phyloP scores from a whole-genome alignment of 2,329 filamentous ascomycete genomes.

The Botrytis hyacinthi region DNA sequence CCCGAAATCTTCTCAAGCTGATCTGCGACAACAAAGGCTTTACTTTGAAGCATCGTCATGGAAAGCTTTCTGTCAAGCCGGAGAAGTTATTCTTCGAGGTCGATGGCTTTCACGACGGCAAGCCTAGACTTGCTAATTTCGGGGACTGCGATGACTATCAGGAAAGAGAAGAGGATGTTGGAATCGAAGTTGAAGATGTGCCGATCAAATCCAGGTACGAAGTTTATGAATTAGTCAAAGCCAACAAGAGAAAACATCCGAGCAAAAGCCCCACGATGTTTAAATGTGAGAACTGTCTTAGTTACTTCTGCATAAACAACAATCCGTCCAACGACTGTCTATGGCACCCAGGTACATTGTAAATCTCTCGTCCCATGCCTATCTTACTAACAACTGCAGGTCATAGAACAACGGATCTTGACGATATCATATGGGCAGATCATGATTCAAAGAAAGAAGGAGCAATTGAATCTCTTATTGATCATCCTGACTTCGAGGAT shows the following conservation, averaged over 20 bases:
- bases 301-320: background rate
- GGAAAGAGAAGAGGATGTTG: background rate
- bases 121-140: background rate
- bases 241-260: background rate
- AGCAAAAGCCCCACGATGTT: background rate
- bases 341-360: background rate
- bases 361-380: too few species aligned
- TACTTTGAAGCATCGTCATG: background rate
- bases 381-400: background rate
- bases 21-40: background rate
- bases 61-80: background rate
- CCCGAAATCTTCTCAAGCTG: background rate
- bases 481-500: background rate
- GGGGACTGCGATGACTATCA: background rate
- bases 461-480: background rate
- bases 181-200: background rate
- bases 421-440: background rate
- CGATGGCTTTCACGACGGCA: background rate
- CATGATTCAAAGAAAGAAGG: background rate
- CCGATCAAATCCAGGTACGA: background rate
- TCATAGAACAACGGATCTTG: background rate
- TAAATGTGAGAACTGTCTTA: background rate
- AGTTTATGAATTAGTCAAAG: background rate
- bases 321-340: constrained; percentile 1
- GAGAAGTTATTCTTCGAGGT: background rate